A percentile compares a stretch with the other conserved stretches of the same genome.
phyloP scores from a whole-genome alignment of 495 filamentous ascomycete genomes.

The Durotheca rogersii region DNA sequence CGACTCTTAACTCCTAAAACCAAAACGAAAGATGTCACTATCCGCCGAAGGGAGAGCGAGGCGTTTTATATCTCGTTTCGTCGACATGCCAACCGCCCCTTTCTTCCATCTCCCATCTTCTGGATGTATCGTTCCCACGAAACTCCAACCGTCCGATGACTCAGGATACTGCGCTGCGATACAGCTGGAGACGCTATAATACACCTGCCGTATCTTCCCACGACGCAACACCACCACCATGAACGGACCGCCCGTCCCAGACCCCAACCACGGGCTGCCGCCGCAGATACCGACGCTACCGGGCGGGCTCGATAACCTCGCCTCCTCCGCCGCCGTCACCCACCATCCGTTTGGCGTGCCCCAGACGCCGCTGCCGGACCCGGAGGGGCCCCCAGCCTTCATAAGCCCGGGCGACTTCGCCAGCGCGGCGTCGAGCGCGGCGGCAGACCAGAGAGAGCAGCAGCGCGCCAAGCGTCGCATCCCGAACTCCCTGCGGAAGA shows the following conservation, averaged over 20 bases:
- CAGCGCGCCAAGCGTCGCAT: conserved; percentile 31
- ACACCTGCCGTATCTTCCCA: too few relatives aligned
- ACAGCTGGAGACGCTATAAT: too few relatives aligned
- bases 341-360: conserved; percentile 15
- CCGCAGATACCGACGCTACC: neutral
- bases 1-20: too few relatives aligned
- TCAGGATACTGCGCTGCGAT: neutral
- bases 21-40: too few relatives aligned
- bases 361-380: neutral
- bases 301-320: conserved; percentile 14
- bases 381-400: conserved; percentile 21
- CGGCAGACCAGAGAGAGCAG: conserved; percentile 20
- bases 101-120: too few relatives aligned
- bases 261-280: neutral
- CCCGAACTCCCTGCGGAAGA: conserved; percentile 36
- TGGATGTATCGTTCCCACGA: conserved; percentile 18
- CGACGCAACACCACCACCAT: neutral
- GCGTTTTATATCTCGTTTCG: neutral
- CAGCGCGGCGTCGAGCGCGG: neutral
- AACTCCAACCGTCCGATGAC: neutral
- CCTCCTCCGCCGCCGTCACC: conserved; percentile 23
- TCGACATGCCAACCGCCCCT: neutral
- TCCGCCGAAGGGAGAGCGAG: too few relatives aligned
- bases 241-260: neutral
- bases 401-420: conserved; percentile 6